Evolutionary conservation across 2,329 filamentous ascomycete species (phyloP), one percentile per base, ranked within the genome.

Genomic region (Claviceps citrina): DNA sequence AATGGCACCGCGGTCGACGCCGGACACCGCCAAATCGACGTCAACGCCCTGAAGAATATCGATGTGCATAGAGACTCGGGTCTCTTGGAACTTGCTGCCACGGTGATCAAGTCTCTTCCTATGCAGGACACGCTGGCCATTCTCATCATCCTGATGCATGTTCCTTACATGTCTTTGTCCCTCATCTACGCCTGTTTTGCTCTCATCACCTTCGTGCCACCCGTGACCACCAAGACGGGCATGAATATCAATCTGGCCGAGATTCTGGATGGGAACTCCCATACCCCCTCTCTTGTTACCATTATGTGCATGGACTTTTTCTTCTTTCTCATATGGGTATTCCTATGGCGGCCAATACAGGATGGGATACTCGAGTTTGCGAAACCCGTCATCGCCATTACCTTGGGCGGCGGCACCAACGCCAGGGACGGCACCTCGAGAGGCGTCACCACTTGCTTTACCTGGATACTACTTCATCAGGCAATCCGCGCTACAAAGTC

Each of bases 41-140:
- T 81, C 53, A 81, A 80, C 57, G 71, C 72, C 49, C 71, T 75
- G 55, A 80, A 79, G 59, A 74, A 80, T 50, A 67, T 70, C 48
- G 70, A 78, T 44, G 70, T 81, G 40, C 80, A 82, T 54, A 78
- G 78, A 50, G 76, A 81, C 55, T 68, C 77, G 40, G 81, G 81
- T 43, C 76, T 83, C 36, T 64, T 93, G 49, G 78, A 83, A 51
- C 69, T 93, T 48, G 81, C 82, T 47, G 74, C 84, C 50, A 94
- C 86, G 41, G 89, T 96, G 52, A 75, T 96, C 57, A 78, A 78
- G 53, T 85, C 86, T 39, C 89, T 87, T 53, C 89, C 89, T 40
- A 77, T 94, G 55, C 83, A 85, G 64, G 89, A 96, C 64, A 94
- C 89, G 45, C 84, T 95, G 62, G 86, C 89, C 57, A 94, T 96